These are phyloP conservation scores for Coemansia sp. DNA, from an alignment of 192 early-diverging fungal genomes.

Conservation along the genomic window DNA sequence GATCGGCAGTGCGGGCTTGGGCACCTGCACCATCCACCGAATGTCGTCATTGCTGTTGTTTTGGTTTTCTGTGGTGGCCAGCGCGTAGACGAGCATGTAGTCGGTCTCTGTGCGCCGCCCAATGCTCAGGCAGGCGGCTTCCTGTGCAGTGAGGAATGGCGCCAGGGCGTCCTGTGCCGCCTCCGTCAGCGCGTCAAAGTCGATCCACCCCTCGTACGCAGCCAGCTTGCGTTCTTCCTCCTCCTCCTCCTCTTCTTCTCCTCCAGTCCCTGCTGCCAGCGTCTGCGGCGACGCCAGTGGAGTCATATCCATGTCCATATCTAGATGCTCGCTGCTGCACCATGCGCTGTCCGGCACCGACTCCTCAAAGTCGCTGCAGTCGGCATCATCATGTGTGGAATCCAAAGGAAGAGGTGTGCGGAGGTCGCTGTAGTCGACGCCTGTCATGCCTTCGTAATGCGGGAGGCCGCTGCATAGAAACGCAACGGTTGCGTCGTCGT, in stretches of 20 bases:
- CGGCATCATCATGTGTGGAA: slow-evolving; percentile 2
- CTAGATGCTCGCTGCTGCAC: neutral
- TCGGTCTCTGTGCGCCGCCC: slow-evolving; percentile 33
- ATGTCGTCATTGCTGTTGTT: neutral
- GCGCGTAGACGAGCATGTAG: slow-evolving; percentile 33
- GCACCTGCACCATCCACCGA: slow-evolving; percentile 26
- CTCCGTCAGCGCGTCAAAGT: slow-evolving; percentile 23
- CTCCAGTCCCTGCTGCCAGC: slow-evolving; percentile 8
- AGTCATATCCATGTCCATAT: no score
- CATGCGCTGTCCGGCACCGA: slow-evolving; percentile 18
- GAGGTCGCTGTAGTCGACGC: slow-evolving; percentile 33
- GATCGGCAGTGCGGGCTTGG: slow-evolving; percentile 25
- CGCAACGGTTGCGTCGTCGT: slow-evolving; percentile 37
- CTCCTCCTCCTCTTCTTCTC: slow-evolving; percentile 14
- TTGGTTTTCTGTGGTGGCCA: neutral
- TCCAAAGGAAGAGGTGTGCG: slow-evolving; percentile 10
- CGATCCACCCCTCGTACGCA: slow-evolving; percentile 40
- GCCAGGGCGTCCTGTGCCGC: slow-evolving; percentile 7
- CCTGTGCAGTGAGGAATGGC: neutral
- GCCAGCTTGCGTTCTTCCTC: slow-evolving; percentile 12
- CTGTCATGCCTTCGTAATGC: slow-evolving; percentile 41
- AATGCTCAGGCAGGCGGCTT: neutral
- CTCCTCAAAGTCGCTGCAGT: slow-evolving; percentile 18
- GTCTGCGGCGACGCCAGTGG: slow-evolving; percentile 27
- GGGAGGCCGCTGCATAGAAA: slow-evolving; percentile 49